Base-by-base conservation (phyloP, 2,329 filamentous ascomycete genomes). In the Ophiocordyceps sinensis region DNA sequence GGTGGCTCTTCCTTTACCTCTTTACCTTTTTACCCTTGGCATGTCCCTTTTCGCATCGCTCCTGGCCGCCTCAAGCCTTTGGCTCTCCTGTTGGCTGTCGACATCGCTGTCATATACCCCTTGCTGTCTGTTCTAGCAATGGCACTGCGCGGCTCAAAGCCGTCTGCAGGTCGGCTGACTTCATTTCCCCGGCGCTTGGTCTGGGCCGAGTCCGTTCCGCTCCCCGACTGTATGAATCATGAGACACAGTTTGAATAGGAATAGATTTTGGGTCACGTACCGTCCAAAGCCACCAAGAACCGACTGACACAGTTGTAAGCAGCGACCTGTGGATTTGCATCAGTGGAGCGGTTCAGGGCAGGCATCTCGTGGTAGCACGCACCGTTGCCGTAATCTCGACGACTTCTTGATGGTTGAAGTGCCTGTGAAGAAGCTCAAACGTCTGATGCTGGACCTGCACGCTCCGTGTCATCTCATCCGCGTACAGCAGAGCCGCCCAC, bases 231-330 rank as follows among this genome's bases (percentile, higher is more conserved):
- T 23, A 38, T 19, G 38, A 36, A 39, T 21, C 9, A 39, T 52
- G 44, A 51, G 49, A 35, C 39, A 38, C 39, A n/a, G 19, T 31
- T 41, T 8, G 36, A 14, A 23, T 28, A 10, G 23, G 23, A 26
- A 26, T 26, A 23, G 10, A 26, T 19, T 2, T 17, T 10, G 21
- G 29, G 11, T 44, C 35, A 38, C 73, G 60, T 62, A 79, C 76
- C 83, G 63, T 93, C 80, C 42, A 94, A 59, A 13, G 85, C 85
- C 17, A 93, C 85, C 49, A 93, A 59, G 51, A 93, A 88, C 28
- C 85, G 72, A 57, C 82, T 87, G 14, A 93, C 85, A 54, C 83
- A 88, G 57, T 93, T 93, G 58, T 93, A 93, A 41, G 75, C 77
- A 12, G 82, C 83, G 49, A 75, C 59, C 70, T 73, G 38, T 28